Conservation (phyloP, 2,329 filamentous ascomycete species). For the Xylaria sp. region DNA sequence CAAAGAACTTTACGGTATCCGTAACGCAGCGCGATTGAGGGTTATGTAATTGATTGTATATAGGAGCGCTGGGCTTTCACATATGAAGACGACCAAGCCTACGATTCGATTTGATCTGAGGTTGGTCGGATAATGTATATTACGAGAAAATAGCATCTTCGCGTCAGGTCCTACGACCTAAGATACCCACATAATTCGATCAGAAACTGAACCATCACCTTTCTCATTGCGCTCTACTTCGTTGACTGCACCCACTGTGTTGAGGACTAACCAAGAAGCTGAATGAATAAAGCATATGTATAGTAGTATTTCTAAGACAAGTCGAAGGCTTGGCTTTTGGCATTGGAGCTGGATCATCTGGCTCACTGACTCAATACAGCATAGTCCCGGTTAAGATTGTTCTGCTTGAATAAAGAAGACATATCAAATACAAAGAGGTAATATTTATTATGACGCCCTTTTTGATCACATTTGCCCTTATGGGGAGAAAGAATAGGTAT, state of each 20-base stretch:
- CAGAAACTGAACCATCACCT: background rate
- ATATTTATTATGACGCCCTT: too few species aligned
- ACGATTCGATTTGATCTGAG: slow-evolving; percentile 3
- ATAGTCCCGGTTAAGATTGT: too few species aligned
- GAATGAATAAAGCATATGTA: too few species aligned
- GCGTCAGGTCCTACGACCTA: slow-evolving; percentile 4
- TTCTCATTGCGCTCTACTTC: background rate
- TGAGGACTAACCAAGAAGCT: background rate
- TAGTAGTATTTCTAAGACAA: too few species aligned
- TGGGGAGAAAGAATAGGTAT: background rate
- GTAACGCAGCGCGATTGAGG: slow-evolving; percentile 32
- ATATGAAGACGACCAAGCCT: background rate
- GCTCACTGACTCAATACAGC: too few species aligned
- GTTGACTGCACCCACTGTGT: background rate
- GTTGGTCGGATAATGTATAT: slow-evolving; percentile 32
- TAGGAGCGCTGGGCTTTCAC: background rate
- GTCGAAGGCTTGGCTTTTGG: background rate
- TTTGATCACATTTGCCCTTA: too few species aligned
- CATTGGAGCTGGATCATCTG: too few species aligned
- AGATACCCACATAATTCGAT: slow-evolving; percentile 16
- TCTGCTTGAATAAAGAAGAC: too few species aligned
- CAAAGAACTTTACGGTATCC: slow-evolving; percentile 37
- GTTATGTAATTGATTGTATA: background rate
- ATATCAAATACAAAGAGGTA: too few species aligned
- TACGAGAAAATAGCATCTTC: slow-evolving; percentile 15